phyloP scores from a whole-genome alignment of 352 stramenopile species.

The Globisporangium recalcitrans region DNA sequence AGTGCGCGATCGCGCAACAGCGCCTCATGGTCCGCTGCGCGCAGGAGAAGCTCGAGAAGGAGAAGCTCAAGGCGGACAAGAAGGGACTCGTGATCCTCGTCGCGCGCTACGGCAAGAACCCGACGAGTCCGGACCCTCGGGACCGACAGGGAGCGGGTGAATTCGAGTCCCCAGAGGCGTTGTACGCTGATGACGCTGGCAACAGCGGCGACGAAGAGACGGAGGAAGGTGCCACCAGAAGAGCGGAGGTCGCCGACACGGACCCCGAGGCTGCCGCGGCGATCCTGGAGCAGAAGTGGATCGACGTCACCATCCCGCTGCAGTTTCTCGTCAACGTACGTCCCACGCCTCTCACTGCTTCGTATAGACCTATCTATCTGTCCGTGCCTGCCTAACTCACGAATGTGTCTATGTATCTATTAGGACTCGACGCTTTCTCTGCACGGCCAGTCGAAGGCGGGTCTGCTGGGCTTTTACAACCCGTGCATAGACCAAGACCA shows the following conservation, averaged over 20 bases:
- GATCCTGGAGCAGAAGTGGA: constrained; percentile 44
- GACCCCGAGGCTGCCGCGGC: constrained; percentile 5
- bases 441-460: constrained; percentile 51
- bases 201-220: constrained; percentile 18
- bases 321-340: constrained; percentile 77
- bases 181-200: constrained; percentile 19
- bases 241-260: constrained; percentile 13
- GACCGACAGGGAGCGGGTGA: constrained; percentile 23
- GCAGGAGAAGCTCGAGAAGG: constrained; percentile 50
- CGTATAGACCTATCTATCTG: background rate
- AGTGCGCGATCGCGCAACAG: constrained; percentile 60
- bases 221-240: constrained; percentile 18
- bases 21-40: constrained; percentile 64
- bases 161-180: constrained; percentile 14
- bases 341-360: background rate
- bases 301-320: constrained; percentile 75
- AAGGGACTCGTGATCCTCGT: constrained; percentile 71
- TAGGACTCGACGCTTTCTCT: constrained; percentile 61
- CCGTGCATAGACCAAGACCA: constrained; percentile 53
- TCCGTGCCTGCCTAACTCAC: background rate
- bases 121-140: constrained; percentile 42
- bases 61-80: constrained; percentile 34
- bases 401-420: background rate
- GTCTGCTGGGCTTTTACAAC: constrained; percentile 79
- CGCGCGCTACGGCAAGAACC: constrained; percentile 69